Base-by-base conservation (phyloP, 192 early-diverging fungal genomes). In the Backusella liffmaniae region DNA sequence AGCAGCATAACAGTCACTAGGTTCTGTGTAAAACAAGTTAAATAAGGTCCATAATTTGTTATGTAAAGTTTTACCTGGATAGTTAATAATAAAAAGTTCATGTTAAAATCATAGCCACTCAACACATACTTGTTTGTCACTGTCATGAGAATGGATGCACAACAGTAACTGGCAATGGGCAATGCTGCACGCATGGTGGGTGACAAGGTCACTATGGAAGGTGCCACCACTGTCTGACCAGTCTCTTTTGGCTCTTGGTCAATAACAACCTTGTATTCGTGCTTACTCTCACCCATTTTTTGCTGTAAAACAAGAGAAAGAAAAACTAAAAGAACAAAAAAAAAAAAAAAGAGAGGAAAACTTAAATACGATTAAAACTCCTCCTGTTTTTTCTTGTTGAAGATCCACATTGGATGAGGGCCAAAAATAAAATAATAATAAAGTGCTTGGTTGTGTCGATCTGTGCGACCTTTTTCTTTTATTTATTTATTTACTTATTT, bases 121-220 rank as follows among this genome's bases (percentile, higher is more conserved):
- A 95, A 82, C 35, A 95, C 94, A 80, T 91, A 88, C 86, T 95
- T 95, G 86, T 95, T 95, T 75, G 92, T 93, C 16, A 95, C 89
- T n/a, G 94, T 95, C 94, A 95, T 95, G 67, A 93, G 85, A 70
- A 97, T 96, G 67, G 93, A 95, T 51, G 95, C 89, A 62, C 77
- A 84, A 86, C 96, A 98, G 84, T 98, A 98, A 73, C 91, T 90
- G 44, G 91, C 53, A 71, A 98, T 95, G 44, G 95, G 94, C 62
- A 93, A 71, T 21, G 88, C 85, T 34, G 88, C 81, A 46, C 81
- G 76, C 18, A 69, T 70, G 3, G 37, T 70, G 16, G 81, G 81
- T 29, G 81, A 78, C 3, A 79, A 49, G 2, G 51, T 82, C 9
- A 82, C 30, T 13, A 67, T 32, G 15, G 73, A 70, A 10, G 81